A percentile compares a stretch with the other conserved stretches of the same genome.
Conservation (phyloP, 495 filamentous ascomycete species). For the Evernia prunastri region DNA sequence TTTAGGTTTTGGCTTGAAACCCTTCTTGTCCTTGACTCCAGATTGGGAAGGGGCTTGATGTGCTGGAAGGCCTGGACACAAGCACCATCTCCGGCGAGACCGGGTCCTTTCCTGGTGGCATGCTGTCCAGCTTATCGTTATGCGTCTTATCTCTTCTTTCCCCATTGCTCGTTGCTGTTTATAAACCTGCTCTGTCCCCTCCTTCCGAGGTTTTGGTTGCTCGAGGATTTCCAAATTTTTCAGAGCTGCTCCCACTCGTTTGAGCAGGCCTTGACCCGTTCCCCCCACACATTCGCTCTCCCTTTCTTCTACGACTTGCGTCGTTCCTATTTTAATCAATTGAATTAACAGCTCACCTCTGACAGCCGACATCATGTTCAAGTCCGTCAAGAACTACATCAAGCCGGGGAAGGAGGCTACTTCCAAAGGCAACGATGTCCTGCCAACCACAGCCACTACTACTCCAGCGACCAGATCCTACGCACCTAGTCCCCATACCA, state of each 20-base stretch:
- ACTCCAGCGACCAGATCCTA: conserved; percentile 8
- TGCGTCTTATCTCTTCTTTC: background rate
- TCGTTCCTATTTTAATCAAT: background rate
- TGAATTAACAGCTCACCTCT: background rate
- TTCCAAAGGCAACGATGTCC: background rate
- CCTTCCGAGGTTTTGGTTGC: background rate
- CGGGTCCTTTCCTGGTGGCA: background rate
- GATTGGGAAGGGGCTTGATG: background rate
- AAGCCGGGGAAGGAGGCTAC: conserved; percentile 16
- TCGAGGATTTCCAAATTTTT: background rate
- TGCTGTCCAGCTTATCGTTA: background rate
- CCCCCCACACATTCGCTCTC: background rate
- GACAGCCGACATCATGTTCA: conserved; percentile 12
- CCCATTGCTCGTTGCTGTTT: background rate
- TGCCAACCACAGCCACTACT: conserved; percentile 7
- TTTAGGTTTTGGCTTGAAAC: background rate
- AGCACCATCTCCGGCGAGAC: background rate
- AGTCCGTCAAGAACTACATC: conserved; percentile 24
- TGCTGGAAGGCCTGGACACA: background rate
- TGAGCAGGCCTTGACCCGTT: background rate
- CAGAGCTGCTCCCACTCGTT: conserved; percentile 6
- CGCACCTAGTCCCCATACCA: background rate
- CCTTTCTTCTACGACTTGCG: background rate
- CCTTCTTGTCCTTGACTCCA: background rate
- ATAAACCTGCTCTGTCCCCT: background rate